Evolutionary conservation across 148 eudicot genomes (phyloP), one percentile per base, ranked within the genome.

Genomic region (Vaccinium corymbosum): DNA sequence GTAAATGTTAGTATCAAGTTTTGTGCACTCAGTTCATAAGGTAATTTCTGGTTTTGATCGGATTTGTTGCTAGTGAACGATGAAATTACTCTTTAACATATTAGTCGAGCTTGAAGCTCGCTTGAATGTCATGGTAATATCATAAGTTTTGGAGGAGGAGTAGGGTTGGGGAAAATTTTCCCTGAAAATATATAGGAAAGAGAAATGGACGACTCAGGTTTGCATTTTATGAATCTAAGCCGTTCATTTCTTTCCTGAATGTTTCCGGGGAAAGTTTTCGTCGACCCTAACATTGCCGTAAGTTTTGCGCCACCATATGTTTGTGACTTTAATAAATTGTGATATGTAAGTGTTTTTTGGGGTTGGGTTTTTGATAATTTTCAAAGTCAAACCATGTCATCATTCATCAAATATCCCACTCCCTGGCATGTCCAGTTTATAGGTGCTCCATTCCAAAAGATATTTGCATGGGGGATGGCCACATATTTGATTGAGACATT

Each of bases 391-490:
- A 68, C 73, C 3, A 68, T 68, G 3, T 68, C 13, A 22, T 64
- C 14, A 64, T 22, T 25, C 25, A 64, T 22, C 14, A 9, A 64
- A 64, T 64, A 64, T 64, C 8, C 71, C 71, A 25, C 71, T 64
- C 71, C 32, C n/a, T 64, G 32, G 71, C 71, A 62, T 22, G 70
- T 42, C 46, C 46, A 42, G 46, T 42, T 42, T 42, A 4, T 42
- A 42, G 46, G 46, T 42, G 46, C 9, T 29, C 73, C 73, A 68
- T 25, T 68, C 73, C 73, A 13, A 68, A 68, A 68, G 38, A 35
- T 22, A n/a, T 27, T 68, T 27, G 71, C 71, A 64, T 64, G 71
- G 71, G 71, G 71, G 71, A 64, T 64, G 71, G 7, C 66, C 68
- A 64, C 15, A 25, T 25, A 0, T 22, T 64, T 25, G 71, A 64